Evolutionary conservation across 352 stramenopile species (phyloP).

Genomic region (Thalassiosira pacifica): DNA sequence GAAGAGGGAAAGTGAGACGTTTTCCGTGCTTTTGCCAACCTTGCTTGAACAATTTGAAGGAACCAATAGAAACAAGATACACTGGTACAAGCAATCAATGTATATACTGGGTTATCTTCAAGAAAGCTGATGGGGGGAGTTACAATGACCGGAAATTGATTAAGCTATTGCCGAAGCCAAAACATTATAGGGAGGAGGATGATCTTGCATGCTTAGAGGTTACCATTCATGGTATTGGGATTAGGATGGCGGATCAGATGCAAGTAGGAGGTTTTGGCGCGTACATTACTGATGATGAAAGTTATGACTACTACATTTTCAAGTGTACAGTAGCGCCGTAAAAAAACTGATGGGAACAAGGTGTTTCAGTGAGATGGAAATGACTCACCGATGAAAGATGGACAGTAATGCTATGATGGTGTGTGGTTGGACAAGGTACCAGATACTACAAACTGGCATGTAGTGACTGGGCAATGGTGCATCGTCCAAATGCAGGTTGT

Average conservation of each 20-base stretch:
- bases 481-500: constrained; percentile 8
- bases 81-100: not conserved
- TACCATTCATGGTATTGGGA: not conserved
- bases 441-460: not conserved
- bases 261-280: not conserved
- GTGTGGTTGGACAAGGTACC: not conserved
- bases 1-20: not conserved
- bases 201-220: not conserved
- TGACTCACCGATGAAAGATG: not conserved
- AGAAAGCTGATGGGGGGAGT: not conserved
- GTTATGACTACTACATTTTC: constrained; percentile 12
- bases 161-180: not conserved
- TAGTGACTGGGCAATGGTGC: not conserved
- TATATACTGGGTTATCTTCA: constrained; percentile 6
- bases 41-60: not conserved
- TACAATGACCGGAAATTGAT: constrained; percentile 18
- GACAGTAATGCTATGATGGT: not conserved
- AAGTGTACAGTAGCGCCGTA: not conserved
- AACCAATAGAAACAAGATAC: not conserved
- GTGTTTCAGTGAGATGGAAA: not conserved
- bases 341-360: not conserved
- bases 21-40: not conserved
- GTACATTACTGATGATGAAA: constrained; percentile 5
- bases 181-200: not conserved
- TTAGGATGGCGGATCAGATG: not conserved